Conservation (phyloP, 148 eudicot species). For the Camellia granthamiana region DNA sequence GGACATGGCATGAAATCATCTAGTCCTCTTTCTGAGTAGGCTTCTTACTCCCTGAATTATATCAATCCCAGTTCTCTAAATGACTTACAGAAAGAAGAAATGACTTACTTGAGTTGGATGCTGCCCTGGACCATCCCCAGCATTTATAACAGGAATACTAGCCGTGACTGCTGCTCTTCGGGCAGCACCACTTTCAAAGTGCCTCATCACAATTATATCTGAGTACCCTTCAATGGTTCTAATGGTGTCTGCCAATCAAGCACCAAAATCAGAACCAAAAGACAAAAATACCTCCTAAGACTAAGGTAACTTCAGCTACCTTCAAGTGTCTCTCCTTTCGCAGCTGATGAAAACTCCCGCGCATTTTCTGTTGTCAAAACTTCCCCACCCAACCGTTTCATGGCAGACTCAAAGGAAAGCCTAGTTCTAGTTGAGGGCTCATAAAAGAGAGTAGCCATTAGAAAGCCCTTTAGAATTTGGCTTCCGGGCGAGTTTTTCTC, state of each 20-base stretch:
- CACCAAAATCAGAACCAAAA: slow-evolving; percentile 17
- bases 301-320: slow-evolving; percentile 34
- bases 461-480: slow-evolving; percentile 76
- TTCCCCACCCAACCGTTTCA: slow-evolving; percentile 97
- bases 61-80: background rate
- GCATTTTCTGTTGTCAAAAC: slow-evolving; percentile 98
- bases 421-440: slow-evolving; percentile 98
- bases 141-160: slow-evolving; percentile 85
- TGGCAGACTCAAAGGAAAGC: slow-evolving; percentile 98
- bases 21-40: no score
- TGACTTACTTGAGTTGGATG: slow-evolving; percentile 84
- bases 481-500: slow-evolving; percentile 74
- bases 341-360: slow-evolving; percentile 93
- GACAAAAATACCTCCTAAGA: slow-evolving; percentile 5
- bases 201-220: slow-evolving; percentile 95
- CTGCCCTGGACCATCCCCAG: slow-evolving; percentile 98
- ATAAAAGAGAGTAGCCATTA: slow-evolving; percentile 95
- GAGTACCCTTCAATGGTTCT: slow-evolving; percentile 94
- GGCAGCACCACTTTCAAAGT: slow-evolving; percentile 98
- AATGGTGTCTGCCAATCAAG: slow-evolving; percentile 59
- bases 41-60: background rate
- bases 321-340: slow-evolving; percentile 98
- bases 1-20: slow-evolving; percentile 1
- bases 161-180: slow-evolving; percentile 80
- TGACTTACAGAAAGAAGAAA: background rate